phyloP scores from a whole-genome alignment of 352 stramenopile genomes.

The Blastocystis sp. region DNA sequence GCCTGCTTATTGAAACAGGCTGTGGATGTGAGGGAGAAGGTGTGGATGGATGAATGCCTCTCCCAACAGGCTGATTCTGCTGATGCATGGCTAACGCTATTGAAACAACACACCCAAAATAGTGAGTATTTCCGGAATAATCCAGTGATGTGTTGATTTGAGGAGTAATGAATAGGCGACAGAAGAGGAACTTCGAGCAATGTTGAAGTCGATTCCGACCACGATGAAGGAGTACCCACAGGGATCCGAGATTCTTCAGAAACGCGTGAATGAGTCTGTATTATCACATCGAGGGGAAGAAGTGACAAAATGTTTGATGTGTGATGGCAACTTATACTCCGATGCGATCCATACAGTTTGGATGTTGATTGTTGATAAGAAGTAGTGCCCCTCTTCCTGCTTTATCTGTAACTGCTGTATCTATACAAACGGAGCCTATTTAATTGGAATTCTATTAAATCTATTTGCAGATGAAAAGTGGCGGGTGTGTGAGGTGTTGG shows the following conservation, averaged over 20 bases:
- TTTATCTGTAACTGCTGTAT: slow-evolving; percentile 39
- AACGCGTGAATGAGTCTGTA: not conserved
- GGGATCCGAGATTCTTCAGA: not conserved
- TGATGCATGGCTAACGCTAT: not conserved
- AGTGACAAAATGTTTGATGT: not conserved
- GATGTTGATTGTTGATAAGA: not conserved
- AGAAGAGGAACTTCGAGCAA: not conserved
- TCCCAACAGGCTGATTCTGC: not conserved
- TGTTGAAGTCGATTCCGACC: not conserved
- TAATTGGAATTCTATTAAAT: slow-evolving; percentile 15
- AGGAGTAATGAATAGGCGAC: not conserved
- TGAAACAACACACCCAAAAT: not conserved
- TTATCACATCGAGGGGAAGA: not conserved
- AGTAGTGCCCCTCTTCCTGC: not conserved
- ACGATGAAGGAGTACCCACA: not conserved
- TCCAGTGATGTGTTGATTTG: no score
- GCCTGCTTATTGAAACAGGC: not conserved
- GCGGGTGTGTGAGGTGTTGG: not conserved
- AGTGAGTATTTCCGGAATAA: no score
- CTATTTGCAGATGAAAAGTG: slow-evolving; percentile 21
- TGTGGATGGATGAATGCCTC: not conserved
- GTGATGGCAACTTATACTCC: not conserved
- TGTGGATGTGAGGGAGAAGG: not conserved
- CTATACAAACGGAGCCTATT: not conserved
- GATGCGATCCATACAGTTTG: not conserved